Base-by-base conservation (phyloP, 371 early-diverging fungal species). In the Haplosporangium sp. region DNA sequence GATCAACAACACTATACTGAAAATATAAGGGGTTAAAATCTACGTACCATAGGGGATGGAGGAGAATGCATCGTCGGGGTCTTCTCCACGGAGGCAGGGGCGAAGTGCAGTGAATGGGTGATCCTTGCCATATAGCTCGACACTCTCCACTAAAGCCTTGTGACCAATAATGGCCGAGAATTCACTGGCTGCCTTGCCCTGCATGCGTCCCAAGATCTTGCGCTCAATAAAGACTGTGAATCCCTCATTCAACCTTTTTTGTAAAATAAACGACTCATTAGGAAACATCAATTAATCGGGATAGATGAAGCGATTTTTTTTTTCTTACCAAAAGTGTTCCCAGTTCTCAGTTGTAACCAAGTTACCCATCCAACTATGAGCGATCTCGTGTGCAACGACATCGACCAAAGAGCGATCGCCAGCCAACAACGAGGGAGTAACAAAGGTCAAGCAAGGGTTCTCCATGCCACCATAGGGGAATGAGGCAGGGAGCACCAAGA, bases 381-480 rank as follows among this genome's bases (percentile, higher is more conserved):
- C 88, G 73, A 97, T 94, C 83, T 99, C 99, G 84, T 99, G 99
- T 13, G 96, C 96, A 45, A 98, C 92, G 10, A 99, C 98, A 85
- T 98, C 98, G 4, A 96, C 96, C 62, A 97, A 89, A 52, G 96
- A 96, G 52, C 95, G 90, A 82, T 99, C 99, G 62, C 98, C 98
- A 34, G 98, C 97, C 71, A 98, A 90, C 35, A 95, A 85, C 20
- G 94, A 94, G 19, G 95, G 94, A 40, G 94, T 94, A 44, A 95
- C 94, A 86, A 95, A 96, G 27, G 95, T 94, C 73, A 98, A 84
- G 77, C 96, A 96, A 10, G 99, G 97, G 86, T 98, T 98, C 88
- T 98, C 99, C 99, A 99, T 99, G 63, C 98, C 98, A 62, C 98
- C 99, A 73, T 93, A 97, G 4, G 97, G 97, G 92, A 89, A 98